Evolutionary conservation across 1,284 basidiomycete species (phyloP).

Genomic region (Ganoderma leucocontextum): DNA sequence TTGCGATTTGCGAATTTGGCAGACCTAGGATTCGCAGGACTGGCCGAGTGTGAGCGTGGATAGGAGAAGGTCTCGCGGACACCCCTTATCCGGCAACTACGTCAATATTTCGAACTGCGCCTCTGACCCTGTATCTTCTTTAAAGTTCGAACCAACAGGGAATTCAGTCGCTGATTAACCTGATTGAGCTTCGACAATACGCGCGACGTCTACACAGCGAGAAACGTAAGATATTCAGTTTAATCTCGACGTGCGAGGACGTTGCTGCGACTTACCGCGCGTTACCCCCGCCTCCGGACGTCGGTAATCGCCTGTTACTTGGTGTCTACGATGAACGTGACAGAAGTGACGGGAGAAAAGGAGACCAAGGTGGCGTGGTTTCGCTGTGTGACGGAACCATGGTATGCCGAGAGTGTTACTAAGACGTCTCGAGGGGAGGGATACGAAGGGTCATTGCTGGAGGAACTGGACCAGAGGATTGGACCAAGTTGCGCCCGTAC

Average conservation of each 20-base stretch:
- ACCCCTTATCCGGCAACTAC: neutral
- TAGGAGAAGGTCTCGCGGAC: neutral
- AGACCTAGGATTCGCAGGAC: slow-evolving; percentile 23
- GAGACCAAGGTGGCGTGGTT: too few species aligned
- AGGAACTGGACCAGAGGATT: too few species aligned
- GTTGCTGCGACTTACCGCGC: neutral
- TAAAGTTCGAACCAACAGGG: neutral
- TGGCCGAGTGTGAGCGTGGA: slow-evolving; percentile 32
- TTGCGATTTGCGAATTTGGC: slow-evolving; percentile 16
- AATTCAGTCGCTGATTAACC: neutral
- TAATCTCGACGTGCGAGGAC: neutral
- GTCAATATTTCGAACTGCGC: neutral
- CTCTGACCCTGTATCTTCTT: neutral
- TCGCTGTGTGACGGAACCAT: too few species aligned
- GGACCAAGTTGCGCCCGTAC: neutral
- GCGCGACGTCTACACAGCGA: neutral
- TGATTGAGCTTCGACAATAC: neutral
- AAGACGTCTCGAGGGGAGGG: too few species aligned
- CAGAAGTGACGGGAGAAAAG: too few species aligned
- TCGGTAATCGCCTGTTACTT: too few species aligned
- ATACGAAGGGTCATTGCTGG: too few species aligned
- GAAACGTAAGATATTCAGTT: neutral
- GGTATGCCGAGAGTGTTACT: too few species aligned
- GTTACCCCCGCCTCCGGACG: too few species aligned
- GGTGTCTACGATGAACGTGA: neutral